Evolutionary conservation across 257 asterid species (phyloP).

Genomic region (Solanum ossicruentum): DNA sequence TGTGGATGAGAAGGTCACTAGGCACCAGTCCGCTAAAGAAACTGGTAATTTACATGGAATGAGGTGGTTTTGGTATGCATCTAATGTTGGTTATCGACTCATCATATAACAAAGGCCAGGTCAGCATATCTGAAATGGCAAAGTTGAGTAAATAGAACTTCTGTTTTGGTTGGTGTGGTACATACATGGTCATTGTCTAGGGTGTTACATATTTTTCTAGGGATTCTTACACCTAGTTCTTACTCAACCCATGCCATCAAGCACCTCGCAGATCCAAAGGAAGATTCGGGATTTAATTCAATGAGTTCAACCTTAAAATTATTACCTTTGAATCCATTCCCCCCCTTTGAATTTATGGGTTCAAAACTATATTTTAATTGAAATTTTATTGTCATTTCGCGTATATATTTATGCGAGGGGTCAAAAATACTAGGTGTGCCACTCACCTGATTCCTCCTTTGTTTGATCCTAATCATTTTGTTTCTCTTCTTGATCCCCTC

Average conservation of each 20-base stretch:
- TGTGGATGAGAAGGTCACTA: background rate
- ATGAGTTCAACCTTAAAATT: background rate
- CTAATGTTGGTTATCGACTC: background rate
- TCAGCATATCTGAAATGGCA: background rate
- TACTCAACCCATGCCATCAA: background rate
- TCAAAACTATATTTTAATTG: background rate
- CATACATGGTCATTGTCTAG: background rate
- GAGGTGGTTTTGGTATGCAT: background rate
- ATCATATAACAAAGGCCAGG: background rate
- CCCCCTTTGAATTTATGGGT: background rate
- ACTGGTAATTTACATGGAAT: background rate
- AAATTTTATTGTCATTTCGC: background rate
- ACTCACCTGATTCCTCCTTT: background rate
- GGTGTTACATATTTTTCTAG: background rate
- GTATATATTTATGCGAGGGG: background rate
- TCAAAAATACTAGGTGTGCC: background rate
- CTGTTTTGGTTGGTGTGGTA: background rate
- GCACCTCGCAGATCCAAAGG: background rate
- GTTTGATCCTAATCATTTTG: background rate
- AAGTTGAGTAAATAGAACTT: background rate
- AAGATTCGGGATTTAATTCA: background rate
- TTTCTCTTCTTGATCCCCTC: background rate
- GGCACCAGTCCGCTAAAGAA: background rate
- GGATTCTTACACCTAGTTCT: background rate
- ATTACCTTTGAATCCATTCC: background rate